phyloP scores from a whole-genome alignment of 306 rosid species.

The Abrus precatorius region DNA sequence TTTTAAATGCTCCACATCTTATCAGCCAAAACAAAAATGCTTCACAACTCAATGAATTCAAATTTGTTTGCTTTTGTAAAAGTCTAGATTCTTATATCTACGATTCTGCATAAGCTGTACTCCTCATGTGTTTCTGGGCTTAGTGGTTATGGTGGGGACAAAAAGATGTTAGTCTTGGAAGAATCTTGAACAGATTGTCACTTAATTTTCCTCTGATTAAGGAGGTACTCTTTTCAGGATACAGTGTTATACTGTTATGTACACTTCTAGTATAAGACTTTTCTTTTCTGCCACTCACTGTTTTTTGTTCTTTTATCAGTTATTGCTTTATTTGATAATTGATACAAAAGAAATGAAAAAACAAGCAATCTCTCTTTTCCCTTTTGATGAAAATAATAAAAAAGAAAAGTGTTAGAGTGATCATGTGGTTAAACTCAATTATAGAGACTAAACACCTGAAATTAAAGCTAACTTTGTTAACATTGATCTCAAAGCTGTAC shows the following conservation, averaged over 20 bases:
- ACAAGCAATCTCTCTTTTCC: not conserved
- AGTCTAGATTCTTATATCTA: slow-evolving; percentile 42
- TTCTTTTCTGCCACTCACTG: slow-evolving; percentile 31
- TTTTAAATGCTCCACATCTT: slow-evolving; percentile 12
- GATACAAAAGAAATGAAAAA: slow-evolving; percentile 6
- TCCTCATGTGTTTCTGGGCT: slow-evolving; percentile 48
- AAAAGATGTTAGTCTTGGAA: slow-evolving; percentile 44
- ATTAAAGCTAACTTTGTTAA: slow-evolving; percentile 23
- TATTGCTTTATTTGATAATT: slow-evolving; percentile 19
- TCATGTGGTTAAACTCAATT: slow-evolving; percentile 13
- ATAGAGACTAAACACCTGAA: not conserved
- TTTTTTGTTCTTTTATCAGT: not conserved
- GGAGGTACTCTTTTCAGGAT: slow-evolving; percentile 33
- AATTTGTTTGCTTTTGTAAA: slow-evolving; percentile 45
- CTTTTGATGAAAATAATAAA: not conserved
- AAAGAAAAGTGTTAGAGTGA: not conserved
- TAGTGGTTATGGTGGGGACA: slow-evolving; percentile 56
- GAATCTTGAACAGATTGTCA: slow-evolving; percentile 48
- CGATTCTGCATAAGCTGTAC: slow-evolving; percentile 50
- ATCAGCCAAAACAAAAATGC: slow-evolving; percentile 12
- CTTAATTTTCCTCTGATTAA: slow-evolving; percentile 53
- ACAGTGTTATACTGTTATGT: slow-evolving; percentile 30
- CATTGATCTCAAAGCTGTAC: slow-evolving; percentile 32
- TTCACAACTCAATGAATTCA: slow-evolving; percentile 35
- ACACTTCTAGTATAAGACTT: slow-evolving; percentile 30